phyloP scores from a whole-genome alignment of 225 moss, liverwort and hornwort genomes.

The Sphagnum contortum region DNA sequence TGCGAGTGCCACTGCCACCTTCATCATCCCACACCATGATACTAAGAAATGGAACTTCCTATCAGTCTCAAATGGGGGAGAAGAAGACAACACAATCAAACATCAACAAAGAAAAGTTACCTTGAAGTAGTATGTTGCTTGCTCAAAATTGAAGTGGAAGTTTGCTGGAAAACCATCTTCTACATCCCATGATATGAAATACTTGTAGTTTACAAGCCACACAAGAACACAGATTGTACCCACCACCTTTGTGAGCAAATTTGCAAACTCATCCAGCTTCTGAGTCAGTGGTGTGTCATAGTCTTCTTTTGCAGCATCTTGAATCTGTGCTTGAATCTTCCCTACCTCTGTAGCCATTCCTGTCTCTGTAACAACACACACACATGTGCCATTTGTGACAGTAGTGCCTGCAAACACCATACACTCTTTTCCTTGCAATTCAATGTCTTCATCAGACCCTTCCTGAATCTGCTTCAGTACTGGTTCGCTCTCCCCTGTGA shows the following conservation, averaged over 20 bases:
- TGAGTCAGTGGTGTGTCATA: constrained; percentile 41
- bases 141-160: constrained; percentile 33
- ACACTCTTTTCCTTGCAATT: constrained; percentile 51
- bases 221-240: constrained; percentile 47
- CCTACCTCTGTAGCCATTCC: constrained; percentile 59
- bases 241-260: constrained; percentile 40
- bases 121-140: constrained; percentile 56
- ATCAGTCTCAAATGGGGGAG: not conserved
- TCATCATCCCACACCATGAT: constrained; percentile 1
- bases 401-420: constrained; percentile 59
- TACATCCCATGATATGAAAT: constrained; percentile 37
- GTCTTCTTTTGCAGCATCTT: constrained; percentile 26
- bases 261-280: constrained; percentile 50
- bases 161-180: constrained; percentile 28
- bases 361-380: constrained; percentile 39
- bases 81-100: too few species aligned
- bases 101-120: not conserved
- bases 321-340: constrained; percentile 51
- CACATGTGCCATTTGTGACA: constrained; percentile 38
- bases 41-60: not conserved
- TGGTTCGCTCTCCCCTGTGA: constrained; percentile 47
- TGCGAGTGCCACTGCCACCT: constrained; percentile 57
- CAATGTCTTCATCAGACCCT: constrained; percentile 41
- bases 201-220: constrained; percentile 58
- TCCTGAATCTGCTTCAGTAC: constrained; percentile 41